phyloP scores from a whole-genome alignment of 1,139 yeast species.

The Scheffersomyces illinoinensis region DNA sequence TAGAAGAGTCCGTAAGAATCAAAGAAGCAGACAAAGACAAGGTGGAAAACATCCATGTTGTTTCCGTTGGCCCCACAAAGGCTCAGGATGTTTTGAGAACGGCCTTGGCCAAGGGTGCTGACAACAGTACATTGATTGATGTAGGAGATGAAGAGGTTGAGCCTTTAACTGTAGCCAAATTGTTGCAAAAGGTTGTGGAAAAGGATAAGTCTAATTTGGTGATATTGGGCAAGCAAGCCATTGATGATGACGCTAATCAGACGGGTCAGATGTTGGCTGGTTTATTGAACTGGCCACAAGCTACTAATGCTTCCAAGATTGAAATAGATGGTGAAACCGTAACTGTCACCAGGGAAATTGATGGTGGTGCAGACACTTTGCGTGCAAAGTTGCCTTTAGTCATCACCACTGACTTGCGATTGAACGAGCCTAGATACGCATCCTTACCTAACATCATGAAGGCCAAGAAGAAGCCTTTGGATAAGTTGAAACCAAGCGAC shows the following conservation, averaged over 20 bases:
- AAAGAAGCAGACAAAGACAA: conserved; percentile 67
- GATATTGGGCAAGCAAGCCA: conserved; percentile 92
- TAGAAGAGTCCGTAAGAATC: conserved; percentile 85
- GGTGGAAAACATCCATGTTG: conserved; percentile 86
- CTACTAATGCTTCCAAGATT: conserved; percentile 92
- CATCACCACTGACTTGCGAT: conserved; percentile 88
- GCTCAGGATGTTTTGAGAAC: conserved; percentile 86
- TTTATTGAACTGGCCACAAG: conserved; percentile 94
- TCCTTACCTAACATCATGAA: conserved; percentile 95
- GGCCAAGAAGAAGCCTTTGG: conserved; percentile 95
- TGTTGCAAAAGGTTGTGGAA: conserved; percentile 73
- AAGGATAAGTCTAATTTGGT: conserved; percentile 73
- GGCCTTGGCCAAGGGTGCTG: conserved; percentile 94
- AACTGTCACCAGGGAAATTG: conserved; percentile 86
- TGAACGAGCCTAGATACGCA: conserved; percentile 93
- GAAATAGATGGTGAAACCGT: conserved; percentile 62
- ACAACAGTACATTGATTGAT: conserved; percentile 79
- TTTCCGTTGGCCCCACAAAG: conserved; percentile 85
- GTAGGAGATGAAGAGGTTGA: conserved; percentile 74
- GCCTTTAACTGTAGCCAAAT: conserved; percentile 89
- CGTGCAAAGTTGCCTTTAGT: conserved; percentile 79
- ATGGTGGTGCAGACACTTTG: conserved; percentile 89
- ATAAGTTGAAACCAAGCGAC: conserved; percentile 67
- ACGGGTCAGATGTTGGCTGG: conserved; percentile 99
- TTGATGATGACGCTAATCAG: conserved; percentile 92